phyloP scores from a whole-genome alignment of 352 stramenopile species.

The Pythium aristosporum region DNA sequence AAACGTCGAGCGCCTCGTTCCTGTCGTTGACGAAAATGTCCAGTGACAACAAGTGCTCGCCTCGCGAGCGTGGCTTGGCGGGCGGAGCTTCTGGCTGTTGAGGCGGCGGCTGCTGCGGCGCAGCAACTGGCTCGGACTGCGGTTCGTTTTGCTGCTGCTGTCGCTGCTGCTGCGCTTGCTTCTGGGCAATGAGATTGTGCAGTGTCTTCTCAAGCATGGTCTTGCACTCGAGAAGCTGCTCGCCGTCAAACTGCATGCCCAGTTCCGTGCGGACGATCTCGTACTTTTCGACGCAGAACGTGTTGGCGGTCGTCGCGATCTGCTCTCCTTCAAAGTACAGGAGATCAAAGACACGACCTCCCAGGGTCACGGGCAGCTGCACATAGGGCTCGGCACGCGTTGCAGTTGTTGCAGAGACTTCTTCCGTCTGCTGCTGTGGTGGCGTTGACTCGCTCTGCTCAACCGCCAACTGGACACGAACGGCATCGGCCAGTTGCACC shows the following conservation, averaged over 20 bases:
- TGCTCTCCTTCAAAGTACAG: slow-evolving; percentile 69
- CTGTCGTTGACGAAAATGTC: slow-evolving; percentile 66
- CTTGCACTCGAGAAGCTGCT: slow-evolving; percentile 64
- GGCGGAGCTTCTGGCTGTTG: slow-evolving; percentile 12
- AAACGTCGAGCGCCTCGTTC: slow-evolving; percentile 41
- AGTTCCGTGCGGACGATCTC: slow-evolving; percentile 51
- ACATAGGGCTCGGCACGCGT: slow-evolving; percentile 34
- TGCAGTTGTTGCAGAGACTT: slow-evolving; percentile 8
- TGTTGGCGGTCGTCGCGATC: slow-evolving; percentile 49
- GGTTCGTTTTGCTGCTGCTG: slow-evolving; percentile 24
- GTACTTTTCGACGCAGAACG: slow-evolving; percentile 74
- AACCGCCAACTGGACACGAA: slow-evolving; percentile 34
- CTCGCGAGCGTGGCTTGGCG: slow-evolving; percentile 16
- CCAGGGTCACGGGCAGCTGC: slow-evolving; percentile 60
- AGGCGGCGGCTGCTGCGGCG: background rate
- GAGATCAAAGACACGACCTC: slow-evolving; percentile 52
- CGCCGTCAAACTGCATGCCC: slow-evolving; percentile 50
- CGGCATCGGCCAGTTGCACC: slow-evolving; percentile 37
- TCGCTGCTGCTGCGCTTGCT: slow-evolving; percentile 26
- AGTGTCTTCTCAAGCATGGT: slow-evolving; percentile 50
- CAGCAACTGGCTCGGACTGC: slow-evolving; percentile 3
- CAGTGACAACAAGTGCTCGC: slow-evolving; percentile 58
- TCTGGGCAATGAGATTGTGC: slow-evolving; percentile 28
- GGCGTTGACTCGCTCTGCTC: background rate
- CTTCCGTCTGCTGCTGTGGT: slow-evolving; percentile 14